Evolutionary conservation across 73 alveolate genomes (phyloP), one percentile per base, ranked within the genome.

Genomic region (Paramecium tetraurelia): DNA sequence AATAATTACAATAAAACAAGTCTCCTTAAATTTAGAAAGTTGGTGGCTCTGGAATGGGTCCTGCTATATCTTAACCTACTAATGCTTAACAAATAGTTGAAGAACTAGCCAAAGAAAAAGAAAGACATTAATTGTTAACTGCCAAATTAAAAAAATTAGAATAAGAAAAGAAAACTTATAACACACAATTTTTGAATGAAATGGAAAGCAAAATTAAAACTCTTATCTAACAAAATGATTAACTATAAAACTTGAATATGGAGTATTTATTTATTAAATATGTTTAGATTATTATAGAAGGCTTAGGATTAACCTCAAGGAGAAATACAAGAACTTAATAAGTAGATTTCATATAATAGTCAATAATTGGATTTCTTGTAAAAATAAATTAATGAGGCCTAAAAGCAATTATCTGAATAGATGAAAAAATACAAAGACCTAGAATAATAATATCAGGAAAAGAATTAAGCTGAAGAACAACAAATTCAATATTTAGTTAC

Each of bases 81-180:
- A 72, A 72, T 36, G 86, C 86, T 12, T 40, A 72, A 20, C 18
- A 72, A 72, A 36, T 72, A 3, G 86, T 72, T 16, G 86, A 72
- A 40, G 86, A 72, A 72, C 35, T 72, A 72, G 86, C 86, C 7
- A 72, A 72, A 18, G 86, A 72, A 24, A 72, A 72, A 36, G 86
- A 72, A n/a, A 72, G 59, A 72, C 86, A 72, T 20, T 2, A 72
- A 72, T 33, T 72, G n/a, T 72, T 72, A 38, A 36, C 57, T 20
- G 86, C 63, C 27, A 72, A 72, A 38, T 22, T 72, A 9, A 72
- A 72, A 38, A 72, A 72, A 72, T 38, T 72, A 38, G 86, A 72
- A 72, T 20, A 21, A 38, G 86, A 72, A n/a, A 72, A 72, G 10
- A 72, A 72, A 72, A 35, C 59, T 11, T 40, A 72, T 72, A 72